phyloP scores from a whole-genome alignment of 176 grass and related monocot species.

The Ensete ventricosum region DNA sequence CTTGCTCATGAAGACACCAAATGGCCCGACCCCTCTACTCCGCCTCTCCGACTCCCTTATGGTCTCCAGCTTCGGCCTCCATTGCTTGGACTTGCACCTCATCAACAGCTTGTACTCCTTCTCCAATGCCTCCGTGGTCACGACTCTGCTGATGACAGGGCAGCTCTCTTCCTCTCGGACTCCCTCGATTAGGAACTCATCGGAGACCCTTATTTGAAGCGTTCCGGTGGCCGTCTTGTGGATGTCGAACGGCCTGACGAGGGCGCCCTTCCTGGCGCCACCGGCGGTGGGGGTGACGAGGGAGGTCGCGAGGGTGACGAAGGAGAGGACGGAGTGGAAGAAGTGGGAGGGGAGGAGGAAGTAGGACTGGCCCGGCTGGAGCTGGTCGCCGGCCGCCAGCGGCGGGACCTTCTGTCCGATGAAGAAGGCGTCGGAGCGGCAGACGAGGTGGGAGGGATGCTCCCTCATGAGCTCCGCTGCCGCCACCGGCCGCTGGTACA shows the following conservation, averaged over 20 bases:
- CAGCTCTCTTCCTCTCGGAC: not conserved
- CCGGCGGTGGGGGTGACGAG: conserved; percentile 22
- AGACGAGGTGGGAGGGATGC: conserved; percentile 74
- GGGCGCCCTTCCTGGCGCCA: not conserved
- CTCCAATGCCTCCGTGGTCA: conserved; percentile 44
- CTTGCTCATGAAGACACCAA: not conserved
- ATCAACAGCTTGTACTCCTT: conserved; percentile 71
- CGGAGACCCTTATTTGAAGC: conserved; percentile 67
- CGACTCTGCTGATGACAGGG: conserved; percentile 9
- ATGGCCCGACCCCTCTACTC: not conserved
- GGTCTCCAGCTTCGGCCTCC: conserved; percentile 53
- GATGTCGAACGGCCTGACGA: conserved; percentile 57
- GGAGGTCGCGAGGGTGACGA: conserved; percentile 71
- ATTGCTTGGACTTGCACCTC: conserved; percentile 33
- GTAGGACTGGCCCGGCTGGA: conserved; percentile 63
- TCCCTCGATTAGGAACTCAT: conserved; percentile 34
- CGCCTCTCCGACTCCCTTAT: conserved; percentile 19
- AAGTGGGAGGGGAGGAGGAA: conserved; percentile 73
- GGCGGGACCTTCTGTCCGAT: conserved; percentile 79
- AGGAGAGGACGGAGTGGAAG: conserved; percentile 82
- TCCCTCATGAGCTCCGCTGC: conserved; percentile 70
- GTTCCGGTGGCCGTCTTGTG: conserved; percentile 43
- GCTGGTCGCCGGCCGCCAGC: conserved; percentile 28
- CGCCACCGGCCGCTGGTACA: conserved; percentile 49
- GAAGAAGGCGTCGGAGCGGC: conserved; percentile 73